phyloP scores from a whole-genome alignment of 306 rosid genomes.

The Clitoria ternatea region DNA sequence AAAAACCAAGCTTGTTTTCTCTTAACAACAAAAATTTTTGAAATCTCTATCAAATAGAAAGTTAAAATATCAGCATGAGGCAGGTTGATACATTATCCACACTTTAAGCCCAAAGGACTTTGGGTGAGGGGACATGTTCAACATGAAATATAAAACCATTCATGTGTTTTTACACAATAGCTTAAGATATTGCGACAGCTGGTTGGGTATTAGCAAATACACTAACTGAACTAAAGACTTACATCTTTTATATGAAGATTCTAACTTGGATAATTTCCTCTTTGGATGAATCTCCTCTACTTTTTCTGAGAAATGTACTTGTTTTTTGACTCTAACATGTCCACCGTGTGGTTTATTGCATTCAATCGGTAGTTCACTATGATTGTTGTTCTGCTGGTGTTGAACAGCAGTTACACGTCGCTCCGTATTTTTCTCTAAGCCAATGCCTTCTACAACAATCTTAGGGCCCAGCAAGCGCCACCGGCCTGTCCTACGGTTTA shows the following conservation, averaged over 20 bases:
- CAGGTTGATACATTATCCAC: neutral
- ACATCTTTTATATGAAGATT: conserved; percentile 40
- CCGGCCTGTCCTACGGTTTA: conserved; percentile 27
- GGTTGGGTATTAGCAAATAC: neutral
- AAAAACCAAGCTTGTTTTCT: neutral
- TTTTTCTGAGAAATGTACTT: conserved; percentile 60
- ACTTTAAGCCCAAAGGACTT: neutral
- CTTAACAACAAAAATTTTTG: neutral
- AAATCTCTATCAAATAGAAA: neutral
- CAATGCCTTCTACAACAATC: conserved; percentile 26
- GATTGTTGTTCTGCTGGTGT: conserved; percentile 32
- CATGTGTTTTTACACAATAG: neutral
- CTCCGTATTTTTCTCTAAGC: conserved; percentile 22
- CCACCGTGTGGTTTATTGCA: conserved; percentile 26
- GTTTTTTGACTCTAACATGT: conserved; percentile 41
- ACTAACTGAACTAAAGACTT: conserved; percentile 2
- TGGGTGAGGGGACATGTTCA: neutral
- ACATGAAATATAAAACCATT: neutral
- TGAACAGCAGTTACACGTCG: conserved; percentile 21
- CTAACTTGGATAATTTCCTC: conserved; percentile 36
- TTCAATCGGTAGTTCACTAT: conserved; percentile 23
- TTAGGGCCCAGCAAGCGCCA: conserved; percentile 37
- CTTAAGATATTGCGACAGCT: neutral
- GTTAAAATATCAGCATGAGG: neutral
- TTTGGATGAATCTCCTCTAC: conserved; percentile 39